Evolutionary conservation across 805 yeast genomes (phyloP), one percentile per base, ranked within the genome.

Genomic region (Candida anglica): DNA sequence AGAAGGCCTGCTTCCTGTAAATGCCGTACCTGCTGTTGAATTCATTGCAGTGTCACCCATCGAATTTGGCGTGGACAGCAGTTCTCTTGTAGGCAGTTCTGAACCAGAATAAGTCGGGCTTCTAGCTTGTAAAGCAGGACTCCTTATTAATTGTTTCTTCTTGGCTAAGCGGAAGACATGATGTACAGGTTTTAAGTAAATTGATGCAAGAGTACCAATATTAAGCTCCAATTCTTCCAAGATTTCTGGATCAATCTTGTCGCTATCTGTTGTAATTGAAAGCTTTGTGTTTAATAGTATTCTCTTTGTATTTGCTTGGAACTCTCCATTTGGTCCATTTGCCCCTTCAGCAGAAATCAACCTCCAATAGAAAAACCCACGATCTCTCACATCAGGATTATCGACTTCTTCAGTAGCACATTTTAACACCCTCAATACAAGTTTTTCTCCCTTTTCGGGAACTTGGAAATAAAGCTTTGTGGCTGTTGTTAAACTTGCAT

Each of bases 311-410:
- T 46, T 45, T 20, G 44, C 44, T 45, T 65, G 71, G 43, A 65
- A 65, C 15, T 66, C 69, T 33, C 61, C 56, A 14, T 66, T 65
- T 26, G 53, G 58, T 5, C 53, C 61, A 23, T 66, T 66, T 30
- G 64, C 66, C 14, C 44, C 28, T 11, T 47, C 50, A 1, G 58
- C 39, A 1, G 93, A 76, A 5, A 89, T 58, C 19, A 89, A 58
- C 37, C 95, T 69, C 93, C 95, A 83, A 60, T 91, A 89, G 60
- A 86, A 78, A 49, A 68, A 81, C 0, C 91, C 96, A 25, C 96
- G 62, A 43, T 86, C 94, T 40, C 97, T 70, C 8, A 88, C 58
- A 58, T 91, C 98, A 0, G 96, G 96, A 46, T 86, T 81, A 41
- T 80, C 79, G 2, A 70, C 63, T 9, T 79, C 83, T 44, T 86